phyloP scores from a whole-genome alignment of 176 grass and related monocot genomes.

The maize (Zea mays) region DNA sequence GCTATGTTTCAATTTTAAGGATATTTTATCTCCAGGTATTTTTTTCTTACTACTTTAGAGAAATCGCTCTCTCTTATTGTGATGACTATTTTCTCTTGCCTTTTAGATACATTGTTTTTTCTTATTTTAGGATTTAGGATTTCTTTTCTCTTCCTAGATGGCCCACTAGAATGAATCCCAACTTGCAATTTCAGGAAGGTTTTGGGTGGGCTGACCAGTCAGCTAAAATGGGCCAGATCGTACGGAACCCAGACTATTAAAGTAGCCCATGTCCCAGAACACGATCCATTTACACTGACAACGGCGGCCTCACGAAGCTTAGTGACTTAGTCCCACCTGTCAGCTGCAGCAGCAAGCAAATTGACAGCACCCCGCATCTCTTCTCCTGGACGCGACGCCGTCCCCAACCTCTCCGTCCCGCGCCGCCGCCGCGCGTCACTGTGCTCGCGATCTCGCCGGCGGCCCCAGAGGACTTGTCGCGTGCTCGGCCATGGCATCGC shows the following conservation, averaged over 20 bases:
- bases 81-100: no score
- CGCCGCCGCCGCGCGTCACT: conserved; percentile 34
- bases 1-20: no score
- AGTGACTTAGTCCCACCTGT: conserved; percentile 4
- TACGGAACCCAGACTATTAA: neutral
- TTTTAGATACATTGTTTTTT: no score
- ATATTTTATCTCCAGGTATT: no score
- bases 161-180: no score
- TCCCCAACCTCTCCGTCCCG: conserved; percentile 41
- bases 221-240: neutral
- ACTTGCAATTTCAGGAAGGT: neutral
- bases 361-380: conserved; percentile 20
- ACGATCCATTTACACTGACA: neutral
- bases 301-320: neutral
- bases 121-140: no score
- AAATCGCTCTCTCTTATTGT: no score
- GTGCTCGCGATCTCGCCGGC: conserved; percentile 33
- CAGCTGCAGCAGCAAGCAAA: neutral
- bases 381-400: conserved; percentile 10
- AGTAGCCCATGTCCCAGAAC: neutral
- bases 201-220: neutral
- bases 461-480: conserved; percentile 11
- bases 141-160: no score
- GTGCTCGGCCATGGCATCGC: conserved; percentile 35
- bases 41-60: no score